Percentiles rank a stretch among this genome's conserved stretches.
Conservation (phyloP, 2,329 filamentous ascomycete genomes). For the Cladosporium sp. region DNA sequence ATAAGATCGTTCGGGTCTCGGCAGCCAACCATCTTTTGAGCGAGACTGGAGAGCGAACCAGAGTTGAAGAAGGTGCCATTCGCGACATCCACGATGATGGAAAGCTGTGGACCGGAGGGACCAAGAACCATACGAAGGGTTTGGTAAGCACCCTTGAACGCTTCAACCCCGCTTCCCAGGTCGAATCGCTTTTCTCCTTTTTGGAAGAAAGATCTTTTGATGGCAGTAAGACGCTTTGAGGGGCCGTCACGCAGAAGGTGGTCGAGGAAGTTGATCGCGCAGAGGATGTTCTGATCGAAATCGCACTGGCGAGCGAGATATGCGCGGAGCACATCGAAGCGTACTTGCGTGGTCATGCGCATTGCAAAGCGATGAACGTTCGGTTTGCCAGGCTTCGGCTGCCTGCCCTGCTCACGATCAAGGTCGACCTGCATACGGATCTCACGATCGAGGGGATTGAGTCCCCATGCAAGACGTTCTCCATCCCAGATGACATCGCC, state of each 20-base stretch:
- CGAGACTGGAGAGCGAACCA: constrained; percentile 34
- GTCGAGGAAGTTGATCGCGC: constrained; percentile 86
- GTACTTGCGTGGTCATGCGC: constrained; percentile 61
- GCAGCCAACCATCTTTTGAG: constrained; percentile 28
- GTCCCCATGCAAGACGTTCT: constrained; percentile 78
- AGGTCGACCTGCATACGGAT: constrained; percentile 61
- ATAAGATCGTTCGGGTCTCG: constrained; percentile 28
- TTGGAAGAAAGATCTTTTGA: constrained; percentile 82
- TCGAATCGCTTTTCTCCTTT: constrained; percentile 44
- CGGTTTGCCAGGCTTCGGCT: constrained; percentile 27
- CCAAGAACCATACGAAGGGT: constrained; percentile 71
- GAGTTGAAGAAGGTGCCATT: constrained; percentile 83
- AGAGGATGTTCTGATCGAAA: constrained; percentile 65
- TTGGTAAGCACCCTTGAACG: constrained; percentile 85
- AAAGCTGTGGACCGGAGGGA: constrained; percentile 56
- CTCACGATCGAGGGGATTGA: constrained; percentile 29
- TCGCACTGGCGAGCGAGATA: constrained; percentile 61
- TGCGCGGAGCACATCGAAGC: constrained; percentile 59
- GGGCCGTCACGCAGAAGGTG: constrained; percentile 82
- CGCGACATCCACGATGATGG: constrained; percentile 85
- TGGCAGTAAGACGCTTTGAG: constrained; percentile 59
- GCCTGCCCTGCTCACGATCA: constrained; percentile 58
- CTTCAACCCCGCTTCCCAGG: constrained; percentile 66
- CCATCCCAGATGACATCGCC: constrained; percentile 73
- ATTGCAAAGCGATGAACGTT: constrained; percentile 61